A percentile compares a stretch with the other conserved stretches of the same genome.
phyloP scores from a whole-genome alignment of 1,139 yeast genomes.

The Sugiyamaella xylanicola region DNA sequence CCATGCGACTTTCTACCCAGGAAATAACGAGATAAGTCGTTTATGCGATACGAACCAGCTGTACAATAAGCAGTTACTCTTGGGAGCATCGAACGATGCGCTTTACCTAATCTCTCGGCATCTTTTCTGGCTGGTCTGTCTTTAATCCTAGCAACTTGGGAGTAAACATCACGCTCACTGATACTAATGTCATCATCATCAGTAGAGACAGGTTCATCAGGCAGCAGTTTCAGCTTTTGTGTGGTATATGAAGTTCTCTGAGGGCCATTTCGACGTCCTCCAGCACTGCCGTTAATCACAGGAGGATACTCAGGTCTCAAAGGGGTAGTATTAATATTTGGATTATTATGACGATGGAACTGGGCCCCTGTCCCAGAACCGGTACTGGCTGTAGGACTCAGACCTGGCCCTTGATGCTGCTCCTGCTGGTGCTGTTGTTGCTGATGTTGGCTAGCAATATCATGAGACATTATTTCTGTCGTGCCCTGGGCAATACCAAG shows the following conservation, averaged over 20 bases:
- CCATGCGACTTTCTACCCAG: conserved; percentile 67
- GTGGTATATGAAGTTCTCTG: conserved; percentile 88
- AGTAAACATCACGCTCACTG: conserved; percentile 63
- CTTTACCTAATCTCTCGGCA: conserved; percentile 90
- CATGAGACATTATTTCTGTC: conserved; percentile 15
- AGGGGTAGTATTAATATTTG: conserved; percentile 5
- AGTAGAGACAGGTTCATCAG: conserved; percentile 67
- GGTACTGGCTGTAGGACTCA: background rate
- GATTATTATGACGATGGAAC: conserved; percentile 14
- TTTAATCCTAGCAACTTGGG: conserved; percentile 80
- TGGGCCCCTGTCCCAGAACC: conserved; percentile 1
- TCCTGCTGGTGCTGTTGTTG: background rate
- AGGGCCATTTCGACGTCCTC: conserved; percentile 59
- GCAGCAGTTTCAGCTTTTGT: conserved; percentile 81
- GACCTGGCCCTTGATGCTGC: background rate
- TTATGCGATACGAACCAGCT: conserved; percentile 87
- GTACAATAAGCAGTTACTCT: conserved; percentile 96
- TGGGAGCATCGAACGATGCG: conserved; percentile 65
- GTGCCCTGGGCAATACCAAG: conserved; percentile 20
- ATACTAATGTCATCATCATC: conserved; percentile 40
- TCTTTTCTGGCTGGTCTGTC: conserved; percentile 93
- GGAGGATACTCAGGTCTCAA: conserved; percentile 8
- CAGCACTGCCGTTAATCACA: conserved; percentile 11
- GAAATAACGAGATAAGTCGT: conserved; percentile 81
- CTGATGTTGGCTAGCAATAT: conserved; percentile 14